Evolutionary conservation across 441 rosid genomes (phyloP).

Genomic region (Pelargonium myrrhifolium): DNA sequence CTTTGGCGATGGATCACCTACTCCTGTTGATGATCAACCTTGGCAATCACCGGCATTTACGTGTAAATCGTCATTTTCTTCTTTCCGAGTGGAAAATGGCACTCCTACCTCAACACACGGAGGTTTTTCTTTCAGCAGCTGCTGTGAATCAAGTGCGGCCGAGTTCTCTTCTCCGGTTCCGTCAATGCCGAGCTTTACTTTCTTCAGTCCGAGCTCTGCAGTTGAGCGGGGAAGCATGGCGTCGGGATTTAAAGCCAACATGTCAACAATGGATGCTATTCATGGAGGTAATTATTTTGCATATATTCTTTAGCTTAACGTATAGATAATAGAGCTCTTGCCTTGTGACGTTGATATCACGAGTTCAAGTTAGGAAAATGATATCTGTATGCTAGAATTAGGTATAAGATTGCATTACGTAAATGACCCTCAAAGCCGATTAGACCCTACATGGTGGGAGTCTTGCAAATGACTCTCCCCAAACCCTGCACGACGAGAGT

Average conservation of each 20-base stretch:
- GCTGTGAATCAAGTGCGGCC: slow-evolving; percentile 27
- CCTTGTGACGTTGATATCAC: too few relatives aligned
- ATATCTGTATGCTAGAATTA: too few relatives aligned
- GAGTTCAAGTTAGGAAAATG: too few relatives aligned
- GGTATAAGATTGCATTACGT: too few relatives aligned
- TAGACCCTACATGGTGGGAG: too few relatives aligned
- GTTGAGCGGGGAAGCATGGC: slow-evolving; percentile 19
- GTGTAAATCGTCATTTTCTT: slow-evolving; percentile 52
- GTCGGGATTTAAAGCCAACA: slow-evolving; percentile 8
- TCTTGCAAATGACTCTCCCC: too few relatives aligned
- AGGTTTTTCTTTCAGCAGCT: slow-evolving; percentile 55
- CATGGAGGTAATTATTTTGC: slow-evolving; percentile 31
- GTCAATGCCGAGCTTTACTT: slow-evolving; percentile 68
- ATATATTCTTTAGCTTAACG: slow-evolving; percentile 7
- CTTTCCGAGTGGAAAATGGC: slow-evolving; percentile 30
- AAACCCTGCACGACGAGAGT: too few relatives aligned
- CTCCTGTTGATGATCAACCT: slow-evolving; percentile 18
- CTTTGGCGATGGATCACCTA: slow-evolving; percentile 36
- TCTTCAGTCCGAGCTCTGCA: slow-evolving; percentile 39
- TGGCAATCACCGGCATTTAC: slow-evolving; percentile 29
- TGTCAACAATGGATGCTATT: slow-evolving; percentile 22
- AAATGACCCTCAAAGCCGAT: too few relatives aligned
- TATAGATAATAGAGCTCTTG: too few relatives aligned
- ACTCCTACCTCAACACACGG: slow-evolving; percentile 27
- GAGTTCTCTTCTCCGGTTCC: slow-evolving; percentile 37